Percentiles rank a stretch among this genome's conserved stretches.
Evolutionary conservation across 805 yeast genomes (phyloP).

Genomic region (Metschnikowia anglica): DNA sequence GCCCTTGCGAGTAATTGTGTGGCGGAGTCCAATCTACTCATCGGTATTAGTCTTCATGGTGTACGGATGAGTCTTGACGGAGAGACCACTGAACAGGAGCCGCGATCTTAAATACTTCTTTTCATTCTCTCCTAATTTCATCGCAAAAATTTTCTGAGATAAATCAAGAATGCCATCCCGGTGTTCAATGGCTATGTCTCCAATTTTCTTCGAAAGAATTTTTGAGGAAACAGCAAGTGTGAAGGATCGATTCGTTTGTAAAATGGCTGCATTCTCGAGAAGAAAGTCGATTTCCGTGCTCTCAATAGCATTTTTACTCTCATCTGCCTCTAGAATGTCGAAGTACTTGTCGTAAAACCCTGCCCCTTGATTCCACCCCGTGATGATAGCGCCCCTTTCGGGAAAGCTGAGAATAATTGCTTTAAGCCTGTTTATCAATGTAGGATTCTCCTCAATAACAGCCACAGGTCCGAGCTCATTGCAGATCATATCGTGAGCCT

Average conservation of each 20-base stretch:
- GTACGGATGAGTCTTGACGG: conserved; percentile 3
- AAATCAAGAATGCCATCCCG: conserved; percentile 21
- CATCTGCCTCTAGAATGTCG: conserved; percentile 22
- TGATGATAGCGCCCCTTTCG: conserved; percentile 33
- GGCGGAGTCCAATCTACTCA: no score
- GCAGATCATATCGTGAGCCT: conserved; percentile 62
- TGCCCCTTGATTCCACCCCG: conserved; percentile 58
- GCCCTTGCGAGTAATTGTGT: no score
- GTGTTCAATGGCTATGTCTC: conserved; percentile 36
- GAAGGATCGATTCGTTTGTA: conserved; percentile 24
- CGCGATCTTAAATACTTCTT: conserved; percentile 29
- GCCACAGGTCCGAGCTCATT: conserved; percentile 69
- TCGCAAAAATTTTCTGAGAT: conserved; percentile 33
- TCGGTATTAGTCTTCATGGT: background rate
- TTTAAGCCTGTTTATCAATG: conserved; percentile 37
- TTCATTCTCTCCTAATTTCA: conserved; percentile 50
- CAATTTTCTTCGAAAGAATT: conserved; percentile 51
- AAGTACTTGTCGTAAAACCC: conserved; percentile 56
- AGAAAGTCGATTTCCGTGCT: conserved; percentile 35
- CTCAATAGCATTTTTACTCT: conserved; percentile 18
- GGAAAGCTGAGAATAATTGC: conserved; percentile 47
- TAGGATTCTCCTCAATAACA: conserved; percentile 48
- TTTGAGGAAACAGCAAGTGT: conserved; percentile 45
- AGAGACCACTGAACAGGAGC: conserved; percentile 1
- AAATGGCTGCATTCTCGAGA: conserved; percentile 45